phyloP scores from a whole-genome alignment of 2,329 filamentous ascomycete genomes.

The Tothia fuscella region DNA sequence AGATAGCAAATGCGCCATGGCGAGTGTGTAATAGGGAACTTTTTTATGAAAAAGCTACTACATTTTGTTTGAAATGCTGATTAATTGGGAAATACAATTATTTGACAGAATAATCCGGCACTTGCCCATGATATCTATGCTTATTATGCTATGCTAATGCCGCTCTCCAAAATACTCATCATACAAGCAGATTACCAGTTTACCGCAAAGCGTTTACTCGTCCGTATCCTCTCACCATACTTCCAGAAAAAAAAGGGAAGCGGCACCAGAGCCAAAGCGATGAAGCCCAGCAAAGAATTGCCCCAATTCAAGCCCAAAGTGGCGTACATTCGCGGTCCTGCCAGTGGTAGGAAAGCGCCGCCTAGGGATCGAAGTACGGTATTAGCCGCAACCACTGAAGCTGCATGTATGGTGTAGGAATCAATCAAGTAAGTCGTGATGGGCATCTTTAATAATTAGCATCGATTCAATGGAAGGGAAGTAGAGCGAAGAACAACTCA shows the following conservation, averaged over 20 bases:
- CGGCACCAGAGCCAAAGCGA: conserved; percentile 17
- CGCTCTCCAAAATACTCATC: too few relatives aligned
- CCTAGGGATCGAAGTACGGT: conserved; percentile 25
- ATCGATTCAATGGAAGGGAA: background rate
- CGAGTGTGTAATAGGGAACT: too few relatives aligned
- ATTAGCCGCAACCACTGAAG: conserved; percentile 29
- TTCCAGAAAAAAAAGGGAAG: conserved; percentile 9
- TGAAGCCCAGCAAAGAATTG: conserved; percentile 26
- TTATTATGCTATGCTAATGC: too few relatives aligned
- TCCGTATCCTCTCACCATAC: conserved; percentile 10
- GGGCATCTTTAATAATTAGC: conserved; percentile 20
- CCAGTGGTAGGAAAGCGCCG: conserved; percentile 29
- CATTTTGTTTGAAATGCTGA: too few relatives aligned
- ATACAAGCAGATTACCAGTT: background rate
- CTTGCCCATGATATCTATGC: too few relatives aligned
- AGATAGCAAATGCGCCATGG: too few relatives aligned
- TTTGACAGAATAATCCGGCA: too few relatives aligned
- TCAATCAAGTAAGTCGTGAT: conserved; percentile 30
- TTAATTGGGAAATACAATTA: too few relatives aligned
- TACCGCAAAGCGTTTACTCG: conserved; percentile 5
- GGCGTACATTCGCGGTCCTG: conserved; percentile 27
- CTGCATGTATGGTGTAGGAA: conserved; percentile 29
- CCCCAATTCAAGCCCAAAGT: conserved; percentile 29
- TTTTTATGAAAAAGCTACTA: too few relatives aligned
- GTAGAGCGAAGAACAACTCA: conserved; percentile 10